phyloP scores from a whole-genome alignment of 2,329 filamentous ascomycete species.

The Biscogniauxia marginata region DNA sequence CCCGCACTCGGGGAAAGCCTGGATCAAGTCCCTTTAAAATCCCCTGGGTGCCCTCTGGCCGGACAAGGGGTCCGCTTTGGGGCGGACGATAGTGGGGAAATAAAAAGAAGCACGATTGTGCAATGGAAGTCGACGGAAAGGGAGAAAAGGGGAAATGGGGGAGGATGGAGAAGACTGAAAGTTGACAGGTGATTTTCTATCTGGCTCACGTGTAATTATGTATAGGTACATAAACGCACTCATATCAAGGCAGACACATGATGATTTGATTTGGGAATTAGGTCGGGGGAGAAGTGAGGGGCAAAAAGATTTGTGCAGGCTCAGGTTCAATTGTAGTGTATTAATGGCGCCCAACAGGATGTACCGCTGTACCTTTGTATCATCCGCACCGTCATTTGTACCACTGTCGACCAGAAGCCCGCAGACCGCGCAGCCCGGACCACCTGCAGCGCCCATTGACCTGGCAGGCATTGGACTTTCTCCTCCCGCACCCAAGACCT shows the following conservation, averaged over 20 bases:
- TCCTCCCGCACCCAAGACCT: constrained; percentile 26
- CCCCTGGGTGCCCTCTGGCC: neutral
- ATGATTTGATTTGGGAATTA: constrained; percentile 16
- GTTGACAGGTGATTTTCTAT: neutral
- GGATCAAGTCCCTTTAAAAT: too few species aligned
- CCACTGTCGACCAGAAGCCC: neutral
- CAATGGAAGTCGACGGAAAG: constrained; percentile 18
- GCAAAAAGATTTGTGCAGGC: constrained; percentile 4
- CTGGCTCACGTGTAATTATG: neutral
- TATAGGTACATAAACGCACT: neutral
- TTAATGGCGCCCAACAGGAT: neutral
- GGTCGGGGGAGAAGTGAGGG: constrained; percentile 23
- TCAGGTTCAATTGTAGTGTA: neutral
- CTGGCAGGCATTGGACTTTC: constrained; percentile 10
- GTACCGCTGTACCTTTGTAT: neutral
- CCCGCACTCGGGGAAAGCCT: too few species aligned
- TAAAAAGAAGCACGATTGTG: constrained; percentile 13
- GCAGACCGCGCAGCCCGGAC: too few species aligned
- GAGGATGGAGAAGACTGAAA: neutral
- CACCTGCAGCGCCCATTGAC: neutral
- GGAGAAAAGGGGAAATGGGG: constrained; percentile 3
- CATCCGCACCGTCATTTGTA: neutral
- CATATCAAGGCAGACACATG: constrained; percentile 4
- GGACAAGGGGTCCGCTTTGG: constrained; percentile 10
- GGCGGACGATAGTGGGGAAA: constrained; percentile 23